Conservation (phyloP, 1,139 yeast genomes). For the Candida glucosophila region DNA sequence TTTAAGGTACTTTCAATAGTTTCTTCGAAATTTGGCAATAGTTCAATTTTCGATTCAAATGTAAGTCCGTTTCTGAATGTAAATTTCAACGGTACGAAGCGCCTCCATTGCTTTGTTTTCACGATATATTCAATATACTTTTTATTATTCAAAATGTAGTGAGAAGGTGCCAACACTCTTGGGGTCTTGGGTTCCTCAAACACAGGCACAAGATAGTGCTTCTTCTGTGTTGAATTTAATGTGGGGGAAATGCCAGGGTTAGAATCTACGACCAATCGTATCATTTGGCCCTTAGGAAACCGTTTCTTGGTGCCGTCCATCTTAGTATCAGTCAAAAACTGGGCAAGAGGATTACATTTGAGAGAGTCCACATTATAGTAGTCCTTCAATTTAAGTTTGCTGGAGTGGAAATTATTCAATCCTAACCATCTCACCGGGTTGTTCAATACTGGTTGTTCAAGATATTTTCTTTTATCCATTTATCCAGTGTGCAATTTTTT, state of each 20-base stretch:
- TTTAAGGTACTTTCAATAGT: slow-evolving; percentile 5
- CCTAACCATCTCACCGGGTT: slow-evolving; percentile 18
- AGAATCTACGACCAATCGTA: slow-evolving; percentile 12
- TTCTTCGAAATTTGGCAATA: slow-evolving; percentile 9
- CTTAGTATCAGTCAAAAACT: slow-evolving; percentile 11
- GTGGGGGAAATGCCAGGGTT: slow-evolving; percentile 1
- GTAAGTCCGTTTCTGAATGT: slow-evolving; percentile 7
- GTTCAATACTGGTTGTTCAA: slow-evolving; percentile 16
- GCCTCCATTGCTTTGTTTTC: slow-evolving; percentile 5
- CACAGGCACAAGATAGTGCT: slow-evolving; percentile 4
- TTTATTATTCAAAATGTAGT: slow-evolving; percentile 5
- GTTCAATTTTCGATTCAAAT: slow-evolving; percentile 5
- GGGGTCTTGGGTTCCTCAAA: slow-evolving; percentile 2
- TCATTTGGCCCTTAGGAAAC: slow-evolving; percentile 17
- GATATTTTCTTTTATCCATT: too few relatives aligned
- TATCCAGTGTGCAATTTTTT: too few relatives aligned
- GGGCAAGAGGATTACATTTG: slow-evolving; percentile 17
- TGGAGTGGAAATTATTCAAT: slow-evolving; percentile 11
- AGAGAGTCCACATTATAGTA: slow-evolving; percentile 10
- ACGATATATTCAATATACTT: slow-evolving; percentile 3
- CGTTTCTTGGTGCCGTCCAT: slow-evolving; percentile 12
- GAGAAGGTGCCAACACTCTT: slow-evolving; percentile 4
- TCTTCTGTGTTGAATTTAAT: neutral
- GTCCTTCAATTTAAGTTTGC: slow-evolving; percentile 7
- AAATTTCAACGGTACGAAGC: slow-evolving; percentile 7